Conservation (phyloP, 805 yeast genomes). For the Wickerhamomyces queroliae region DNA sequence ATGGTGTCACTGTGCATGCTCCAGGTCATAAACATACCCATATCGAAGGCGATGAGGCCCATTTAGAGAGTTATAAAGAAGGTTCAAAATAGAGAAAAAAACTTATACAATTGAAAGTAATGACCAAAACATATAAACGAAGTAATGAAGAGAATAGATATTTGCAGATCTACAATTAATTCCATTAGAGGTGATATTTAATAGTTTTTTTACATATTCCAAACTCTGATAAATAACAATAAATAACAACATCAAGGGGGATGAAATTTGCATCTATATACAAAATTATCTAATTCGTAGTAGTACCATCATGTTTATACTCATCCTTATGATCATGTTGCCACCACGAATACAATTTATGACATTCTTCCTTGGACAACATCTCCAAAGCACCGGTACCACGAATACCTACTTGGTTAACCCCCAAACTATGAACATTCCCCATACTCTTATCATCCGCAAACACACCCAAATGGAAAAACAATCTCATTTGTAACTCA, state of each 20-base stretch:
- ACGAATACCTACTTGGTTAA: slow-evolving; percentile 15
- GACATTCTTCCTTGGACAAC: slow-evolving; percentile 6
- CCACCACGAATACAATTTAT: slow-evolving; percentile 13
- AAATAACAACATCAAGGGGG: too few species aligned
- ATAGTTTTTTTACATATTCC: background rate
- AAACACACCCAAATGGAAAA: slow-evolving; percentile 35
- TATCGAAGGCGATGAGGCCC: slow-evolving; percentile 41
- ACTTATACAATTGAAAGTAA: background rate
- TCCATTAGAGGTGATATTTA: too few species aligned
- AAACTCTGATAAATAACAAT: too few species aligned
- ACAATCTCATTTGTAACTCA: slow-evolving; percentile 30
- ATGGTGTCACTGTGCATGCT: slow-evolving; percentile 34
- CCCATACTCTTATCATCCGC: slow-evolving; percentile 25
- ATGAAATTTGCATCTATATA: too few species aligned
- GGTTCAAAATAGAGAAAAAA: slow-evolving; percentile 1
- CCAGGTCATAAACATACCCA: slow-evolving; percentile 47
- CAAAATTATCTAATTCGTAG: background rate
- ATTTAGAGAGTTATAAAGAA: slow-evolving; percentile 36
- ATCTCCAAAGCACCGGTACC: slow-evolving; percentile 5
- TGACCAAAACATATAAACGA: background rate
- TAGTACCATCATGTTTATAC: background rate
- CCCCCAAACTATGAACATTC: slow-evolving; percentile 28
- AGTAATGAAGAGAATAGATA: background rate
- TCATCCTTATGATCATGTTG: slow-evolving; percentile 1
- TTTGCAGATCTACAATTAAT: too few species aligned